These are phyloP conservation scores for Plasmodium gaboni DNA, from an alignment of 169 alveolate genomes.

Conservation along the genomic window DNA sequence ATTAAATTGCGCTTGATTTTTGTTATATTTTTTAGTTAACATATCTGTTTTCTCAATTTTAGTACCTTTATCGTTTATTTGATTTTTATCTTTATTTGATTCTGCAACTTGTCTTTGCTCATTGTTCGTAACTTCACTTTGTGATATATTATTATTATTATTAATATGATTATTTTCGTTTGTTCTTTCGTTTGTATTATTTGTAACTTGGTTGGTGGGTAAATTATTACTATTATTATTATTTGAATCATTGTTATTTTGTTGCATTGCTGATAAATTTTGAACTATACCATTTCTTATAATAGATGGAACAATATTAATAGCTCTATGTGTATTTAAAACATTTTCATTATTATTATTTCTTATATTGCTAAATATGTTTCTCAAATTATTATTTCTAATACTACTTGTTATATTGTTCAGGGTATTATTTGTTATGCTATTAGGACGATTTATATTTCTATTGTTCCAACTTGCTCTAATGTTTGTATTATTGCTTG, in stretches of 20 bases:
- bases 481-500: conserved; percentile 14
- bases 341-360: conserved; percentile 63
- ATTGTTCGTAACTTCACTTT: background rate
- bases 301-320: conserved; percentile 3
- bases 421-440: no score
- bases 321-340: conserved; percentile 7
- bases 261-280: background rate
- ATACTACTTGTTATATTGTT: no score
- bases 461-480: conserved; percentile 7
- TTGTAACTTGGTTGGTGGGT: background rate
- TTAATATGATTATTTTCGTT: background rate
- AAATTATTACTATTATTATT: background rate
- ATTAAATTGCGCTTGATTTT: conserved; percentile 17
- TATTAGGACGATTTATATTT: conserved; percentile 12
- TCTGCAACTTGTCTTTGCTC: background rate
- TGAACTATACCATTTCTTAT: background rate
- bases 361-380: conserved; percentile 58
- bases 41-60: conserved; percentile 28
- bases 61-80: background rate
- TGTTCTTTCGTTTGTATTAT: background rate
- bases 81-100: background rate
- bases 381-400: conserved; percentile 40
- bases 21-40: conserved; percentile 3
- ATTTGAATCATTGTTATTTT: background rate
- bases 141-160: background rate